Evolutionary conservation across 345 rosid species (phyloP).

Genomic region (Turnera subulata): DNA sequence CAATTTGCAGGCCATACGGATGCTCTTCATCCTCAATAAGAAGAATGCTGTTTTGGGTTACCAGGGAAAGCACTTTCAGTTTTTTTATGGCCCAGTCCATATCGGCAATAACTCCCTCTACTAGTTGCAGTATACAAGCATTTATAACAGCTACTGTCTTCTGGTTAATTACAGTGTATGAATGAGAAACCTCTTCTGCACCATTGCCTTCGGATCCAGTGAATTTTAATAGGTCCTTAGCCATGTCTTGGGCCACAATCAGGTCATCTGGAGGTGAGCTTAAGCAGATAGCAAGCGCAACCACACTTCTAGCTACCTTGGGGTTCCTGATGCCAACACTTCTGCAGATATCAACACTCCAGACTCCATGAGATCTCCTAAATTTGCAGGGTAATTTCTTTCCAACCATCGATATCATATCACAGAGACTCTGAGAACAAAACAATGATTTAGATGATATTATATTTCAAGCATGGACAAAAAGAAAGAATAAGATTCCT

Average conservation of each 20-base stretch:
- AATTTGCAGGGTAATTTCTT: slow-evolving; percentile 46
- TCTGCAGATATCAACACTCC: slow-evolving; percentile 59
- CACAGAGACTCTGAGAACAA: slow-evolving; percentile 56
- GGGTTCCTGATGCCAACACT: slow-evolving; percentile 37
- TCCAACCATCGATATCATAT: slow-evolving; percentile 42
- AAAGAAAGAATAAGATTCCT: slow-evolving; percentile 8
- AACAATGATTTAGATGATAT: background rate
- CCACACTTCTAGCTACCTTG: slow-evolving; percentile 46
- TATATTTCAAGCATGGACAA: slow-evolving; percentile 3
- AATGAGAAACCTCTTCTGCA: slow-evolving; percentile 34
- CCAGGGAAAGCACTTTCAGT: slow-evolving; percentile 39
- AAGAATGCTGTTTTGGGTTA: slow-evolving; percentile 33
- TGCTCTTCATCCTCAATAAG: slow-evolving; percentile 32
- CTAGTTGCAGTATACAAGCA: slow-evolving; percentile 48
- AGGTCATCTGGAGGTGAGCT: slow-evolving; percentile 57
- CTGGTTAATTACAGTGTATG: slow-evolving; percentile 46
- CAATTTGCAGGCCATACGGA: slow-evolving; percentile 34
- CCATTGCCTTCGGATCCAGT: slow-evolving; percentile 30
- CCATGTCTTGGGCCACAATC: slow-evolving; percentile 41
- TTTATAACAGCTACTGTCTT: slow-evolving; percentile 43
- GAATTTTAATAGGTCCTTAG: slow-evolving; percentile 44
- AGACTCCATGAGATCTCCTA: slow-evolving; percentile 57
- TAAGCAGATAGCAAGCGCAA: slow-evolving; percentile 45
- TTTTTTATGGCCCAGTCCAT: slow-evolving; percentile 70
- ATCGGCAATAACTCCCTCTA: slow-evolving; percentile 47